Conservation (phyloP, 768 basidiomycete species). For the Leccinum arenicola region DNA sequence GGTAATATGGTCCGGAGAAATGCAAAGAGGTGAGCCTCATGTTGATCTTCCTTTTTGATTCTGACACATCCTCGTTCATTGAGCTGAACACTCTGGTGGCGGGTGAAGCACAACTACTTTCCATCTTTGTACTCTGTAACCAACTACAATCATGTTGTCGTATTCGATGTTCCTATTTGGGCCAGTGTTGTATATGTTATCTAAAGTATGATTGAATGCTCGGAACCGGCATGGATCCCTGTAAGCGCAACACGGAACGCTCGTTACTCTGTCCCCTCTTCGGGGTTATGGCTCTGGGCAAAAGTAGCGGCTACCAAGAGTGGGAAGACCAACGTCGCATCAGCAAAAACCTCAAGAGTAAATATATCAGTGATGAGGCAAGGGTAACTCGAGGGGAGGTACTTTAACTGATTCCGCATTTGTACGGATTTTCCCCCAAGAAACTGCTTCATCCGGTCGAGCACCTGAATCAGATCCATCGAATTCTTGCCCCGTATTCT, state of each 20-base stretch:
- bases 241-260: background rate
- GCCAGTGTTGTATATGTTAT: conserved; percentile 10
- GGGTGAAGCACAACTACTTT: conserved; percentile 9
- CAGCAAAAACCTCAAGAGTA: conserved; percentile 70
- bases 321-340: conserved; percentile 95
- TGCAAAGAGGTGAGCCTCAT: conserved; percentile 41
- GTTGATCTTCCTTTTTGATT: conserved; percentile 2
- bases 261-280: background rate
- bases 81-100: conserved; percentile 22
- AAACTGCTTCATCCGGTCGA: conserved; percentile 94
- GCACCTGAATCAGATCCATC: conserved; percentile 98
- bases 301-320: conserved; percentile 94
- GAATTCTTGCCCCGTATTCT: conserved; percentile 99
- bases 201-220: conserved; percentile 8
- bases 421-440: conserved; percentile 97
- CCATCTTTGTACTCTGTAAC: conserved; percentile 1
- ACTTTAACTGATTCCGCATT: conserved; percentile 84
- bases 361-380: conserved; percentile 4
- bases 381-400: background rate
- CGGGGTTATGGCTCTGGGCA: conserved; percentile 42
- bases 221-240: background rate
- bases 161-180: background rate
- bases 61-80: conserved; percentile 15
- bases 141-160: background rate
- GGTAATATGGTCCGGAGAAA: conserved; percentile 81